These are phyloP conservation scores for Blastocystis sp. DNA, from an alignment of 352 stramenopile genomes.

Conservation along the genomic window DNA sequence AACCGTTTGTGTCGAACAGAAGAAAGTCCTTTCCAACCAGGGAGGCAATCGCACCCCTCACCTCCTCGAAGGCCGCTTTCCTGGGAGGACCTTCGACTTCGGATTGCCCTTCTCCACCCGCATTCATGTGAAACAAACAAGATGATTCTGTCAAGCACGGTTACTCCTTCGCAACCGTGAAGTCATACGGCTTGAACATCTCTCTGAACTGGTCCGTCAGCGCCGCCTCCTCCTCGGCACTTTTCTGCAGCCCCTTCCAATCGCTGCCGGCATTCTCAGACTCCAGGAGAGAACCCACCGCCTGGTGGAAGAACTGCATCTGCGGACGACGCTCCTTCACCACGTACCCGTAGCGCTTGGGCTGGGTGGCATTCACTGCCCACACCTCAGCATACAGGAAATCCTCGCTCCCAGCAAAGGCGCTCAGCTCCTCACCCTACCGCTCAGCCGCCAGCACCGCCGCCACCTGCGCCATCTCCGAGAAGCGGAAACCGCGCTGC, in stretches of 20 bases:
- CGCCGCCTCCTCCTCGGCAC: conserved; percentile 26
- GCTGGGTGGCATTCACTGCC: conserved; percentile 5
- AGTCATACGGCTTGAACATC: conserved; percentile 63
- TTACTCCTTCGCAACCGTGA: not conserved
- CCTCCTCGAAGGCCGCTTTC: conserved; percentile 3
- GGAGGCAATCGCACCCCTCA: not conserved
- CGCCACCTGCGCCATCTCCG: conserved; percentile 26
- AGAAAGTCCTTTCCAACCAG: conserved; percentile 44
- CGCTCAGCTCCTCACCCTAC: conserved; percentile 8
- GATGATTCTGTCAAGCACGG: conserved; percentile 5
- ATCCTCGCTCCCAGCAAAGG: conserved; percentile 45
- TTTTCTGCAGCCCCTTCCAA: conserved; percentile 60
- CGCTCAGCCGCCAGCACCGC: not conserved
- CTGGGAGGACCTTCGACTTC: not conserved
- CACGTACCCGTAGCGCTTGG: conserved; percentile 44
- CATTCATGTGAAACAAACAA: conserved; percentile 12
- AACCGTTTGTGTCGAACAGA: conserved; percentile 45
- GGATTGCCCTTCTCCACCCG: not conserved
- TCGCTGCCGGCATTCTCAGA: conserved; percentile 51
- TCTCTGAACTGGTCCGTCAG: conserved; percentile 28
- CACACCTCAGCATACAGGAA: conserved; percentile 55
- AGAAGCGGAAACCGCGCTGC: conserved; percentile 49
- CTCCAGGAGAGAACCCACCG: conserved; percentile 51
- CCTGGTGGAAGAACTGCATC: conserved; percentile 68
- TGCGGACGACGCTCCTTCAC: conserved; percentile 47